Percentiles rank a stretch among this genome's conserved stretches.
Evolutionary conservation across 352 stramenopile genomes (phyloP).

Genomic region (Phytophthora capsici): DNA sequence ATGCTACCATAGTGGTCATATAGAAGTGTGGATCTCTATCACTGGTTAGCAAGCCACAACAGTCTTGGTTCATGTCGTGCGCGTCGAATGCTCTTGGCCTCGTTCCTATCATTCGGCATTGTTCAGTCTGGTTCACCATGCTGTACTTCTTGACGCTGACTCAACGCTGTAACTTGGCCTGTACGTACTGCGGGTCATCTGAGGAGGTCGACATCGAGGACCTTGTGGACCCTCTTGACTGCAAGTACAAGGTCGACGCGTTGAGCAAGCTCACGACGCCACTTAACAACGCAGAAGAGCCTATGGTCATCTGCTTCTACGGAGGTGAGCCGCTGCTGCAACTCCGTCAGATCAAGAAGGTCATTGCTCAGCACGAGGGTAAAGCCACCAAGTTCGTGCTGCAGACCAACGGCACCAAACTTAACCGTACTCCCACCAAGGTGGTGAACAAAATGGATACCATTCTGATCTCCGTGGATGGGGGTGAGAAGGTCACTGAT

Average conservation of each 20-base stretch:
- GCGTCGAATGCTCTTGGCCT: not conserved
- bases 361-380: slow-evolving; percentile 39
- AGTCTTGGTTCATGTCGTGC: slow-evolving; percentile 6
- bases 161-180: slow-evolving; percentile 43
- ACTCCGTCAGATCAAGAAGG: slow-evolving; percentile 44
- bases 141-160: slow-evolving; percentile 39
- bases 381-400: slow-evolving; percentile 29
- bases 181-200: slow-evolving; percentile 46
- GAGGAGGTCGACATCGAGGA: slow-evolving; percentile 44
- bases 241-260: slow-evolving; percentile 30
- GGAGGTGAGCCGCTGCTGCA: slow-evolving; percentile 44
- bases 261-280: slow-evolving; percentile 28
- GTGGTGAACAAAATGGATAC: slow-evolving; percentile 43
- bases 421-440: slow-evolving; percentile 36
- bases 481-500: slow-evolving; percentile 40
- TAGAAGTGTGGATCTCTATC: slow-evolving; percentile 18
- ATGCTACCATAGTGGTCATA: slow-evolving; percentile 23
- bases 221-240: slow-evolving; percentile 29
- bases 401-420: slow-evolving; percentile 47
- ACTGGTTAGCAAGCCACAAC: slow-evolving; percentile 13
- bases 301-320: slow-evolving; percentile 48
- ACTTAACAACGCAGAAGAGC: slow-evolving; percentile 27
- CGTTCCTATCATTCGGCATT: slow-evolving; percentile 1
- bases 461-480: slow-evolving; percentile 47
- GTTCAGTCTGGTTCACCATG: slow-evolving; percentile 6